Evolutionary conservation across 1,139 yeast genomes (phyloP), one percentile per base, ranked within the genome.

Genomic region (Kodamaea ohmeri): DNA sequence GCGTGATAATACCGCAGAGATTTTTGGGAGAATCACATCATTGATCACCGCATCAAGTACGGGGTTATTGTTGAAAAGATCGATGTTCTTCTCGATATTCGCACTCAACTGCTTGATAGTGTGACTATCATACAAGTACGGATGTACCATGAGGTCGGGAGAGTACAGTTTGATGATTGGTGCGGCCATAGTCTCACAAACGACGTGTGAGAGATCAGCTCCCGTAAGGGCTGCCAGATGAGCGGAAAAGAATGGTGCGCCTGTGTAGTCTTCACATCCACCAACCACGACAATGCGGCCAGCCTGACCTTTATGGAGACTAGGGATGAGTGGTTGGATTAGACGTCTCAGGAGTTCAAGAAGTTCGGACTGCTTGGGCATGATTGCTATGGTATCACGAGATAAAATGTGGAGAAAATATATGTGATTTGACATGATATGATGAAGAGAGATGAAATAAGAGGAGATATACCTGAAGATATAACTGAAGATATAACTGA

Each of bases 101-200:
- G 56, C 58, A 2, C 48, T 49, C 25, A 52, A 38, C 14, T 44
- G 45, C 27, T 37, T 34, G 17, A 42, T 39, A 16, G 42, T 41
- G 12, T 32, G 34, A 25, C 31, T 34, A 35, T 68, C 74, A 41
- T 60, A 62, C 50, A 92, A 61, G 56, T 87, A 88, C 0, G 98
- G 98, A 62, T 92, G 97, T 2, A 92, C 95, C 97, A 92, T 92
- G 38, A 92, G 65, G 56, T 92, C 92, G 0, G 98, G 97, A 6
- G 95, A 79, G 60, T 92, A 92, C 32, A 83, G 63, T 61, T 92
- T 92, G 54, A 92, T 89, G 8, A 87, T 82, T 0, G 82, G 64
- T 1, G 87, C 94, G 0, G 97, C 97, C 28, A 63, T 63, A 39
- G 67, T 62, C 50, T 88, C 96, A 62, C 97, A 90, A 7, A 92